A percentile compares a stretch with the other conserved stretches of the same genome.
Evolutionary conservation across 1,139 yeast species (phyloP).

Genomic region (Taiozyma sp.): DNA sequence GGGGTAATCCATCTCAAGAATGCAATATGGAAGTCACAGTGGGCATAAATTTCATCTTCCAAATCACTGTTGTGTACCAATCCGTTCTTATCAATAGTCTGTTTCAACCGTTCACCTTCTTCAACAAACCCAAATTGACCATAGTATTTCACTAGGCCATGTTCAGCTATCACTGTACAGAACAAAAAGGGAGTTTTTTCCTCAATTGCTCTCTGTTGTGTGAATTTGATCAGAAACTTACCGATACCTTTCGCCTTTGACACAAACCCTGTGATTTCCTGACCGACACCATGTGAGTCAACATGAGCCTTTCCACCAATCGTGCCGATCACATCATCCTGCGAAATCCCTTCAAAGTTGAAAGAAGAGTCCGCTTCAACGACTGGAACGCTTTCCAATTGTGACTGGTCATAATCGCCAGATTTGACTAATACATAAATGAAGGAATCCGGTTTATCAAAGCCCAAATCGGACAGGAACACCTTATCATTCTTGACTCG

Average conservation of each 20-base stretch:
- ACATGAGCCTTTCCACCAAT: conserved; percentile 35
- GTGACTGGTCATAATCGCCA: background rate
- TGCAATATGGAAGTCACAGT: conserved; percentile 32
- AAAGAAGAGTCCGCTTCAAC: conserved; percentile 22
- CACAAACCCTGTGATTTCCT: conserved; percentile 47
- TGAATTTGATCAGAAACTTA: conserved; percentile 25
- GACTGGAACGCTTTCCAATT: background rate
- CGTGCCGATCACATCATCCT: conserved; percentile 34
- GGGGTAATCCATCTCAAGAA: conserved; percentile 20
- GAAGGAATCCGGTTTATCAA: conserved; percentile 18
- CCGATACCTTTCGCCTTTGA: conserved; percentile 44
- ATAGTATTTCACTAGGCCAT: conserved; percentile 43
- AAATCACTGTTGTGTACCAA: conserved; percentile 24
- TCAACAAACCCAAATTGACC: conserved; percentile 33
- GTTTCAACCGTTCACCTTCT: conserved; percentile 20
- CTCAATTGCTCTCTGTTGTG: conserved; percentile 15
- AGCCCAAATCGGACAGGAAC: conserved; percentile 31
- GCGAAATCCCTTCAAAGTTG: conserved; percentile 21
- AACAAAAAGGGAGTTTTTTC: conserved; percentile 19
- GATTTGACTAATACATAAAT: conserved; percentile 10
- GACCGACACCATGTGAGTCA: conserved; percentile 9
- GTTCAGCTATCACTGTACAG: conserved; percentile 46
- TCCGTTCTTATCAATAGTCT: conserved; percentile 24
- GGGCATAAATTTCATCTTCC: conserved; percentile 32
- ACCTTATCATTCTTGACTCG: conserved; percentile 33